phyloP scores from a whole-genome alignment of 306 rosid species.

The Pyrus bretschneideri region DNA sequence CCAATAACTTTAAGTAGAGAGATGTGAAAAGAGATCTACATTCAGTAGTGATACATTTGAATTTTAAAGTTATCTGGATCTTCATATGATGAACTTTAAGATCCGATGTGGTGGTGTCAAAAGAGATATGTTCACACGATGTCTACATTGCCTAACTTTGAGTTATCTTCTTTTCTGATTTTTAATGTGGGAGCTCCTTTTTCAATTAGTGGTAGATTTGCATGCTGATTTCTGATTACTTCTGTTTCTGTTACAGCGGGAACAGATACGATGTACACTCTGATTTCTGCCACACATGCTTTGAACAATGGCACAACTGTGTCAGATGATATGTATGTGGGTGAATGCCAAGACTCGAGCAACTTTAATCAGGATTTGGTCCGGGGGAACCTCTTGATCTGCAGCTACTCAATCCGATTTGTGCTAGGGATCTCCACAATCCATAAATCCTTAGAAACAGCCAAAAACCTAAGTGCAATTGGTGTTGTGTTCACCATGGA shows the following conservation, averaged over 20 bases:
- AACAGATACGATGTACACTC: slow-evolving; percentile 44
- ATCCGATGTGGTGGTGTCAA: no score
- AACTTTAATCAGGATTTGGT: slow-evolving; percentile 50
- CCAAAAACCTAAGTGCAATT: slow-evolving; percentile 75
- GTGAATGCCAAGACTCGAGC: slow-evolving; percentile 83
- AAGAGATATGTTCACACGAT: neutral
- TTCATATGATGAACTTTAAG: no score
- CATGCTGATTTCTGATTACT: neutral
- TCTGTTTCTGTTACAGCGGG: slow-evolving; percentile 54
- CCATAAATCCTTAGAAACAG: slow-evolving; percentile 61
- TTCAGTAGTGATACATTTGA: neutral
- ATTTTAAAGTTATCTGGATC: neutral
- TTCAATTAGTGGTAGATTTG: no score
- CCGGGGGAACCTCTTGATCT: slow-evolving; percentile 74
- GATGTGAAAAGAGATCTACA: neutral
- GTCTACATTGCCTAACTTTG: neutral
- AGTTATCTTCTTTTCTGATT: neutral
- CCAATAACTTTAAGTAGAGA: neutral
- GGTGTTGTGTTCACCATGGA: slow-evolving; percentile 93
- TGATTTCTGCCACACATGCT: slow-evolving; percentile 68
- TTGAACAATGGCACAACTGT: slow-evolving; percentile 48
- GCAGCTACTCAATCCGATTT: slow-evolving; percentile 95
- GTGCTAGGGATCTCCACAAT: slow-evolving; percentile 80
- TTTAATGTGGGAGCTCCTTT: no score
- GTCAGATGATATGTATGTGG: slow-evolving; percentile 63